Evolutionary conservation across 2,329 filamentous ascomycete species (phyloP).

Genomic region (Penicillium decumbens): DNA sequence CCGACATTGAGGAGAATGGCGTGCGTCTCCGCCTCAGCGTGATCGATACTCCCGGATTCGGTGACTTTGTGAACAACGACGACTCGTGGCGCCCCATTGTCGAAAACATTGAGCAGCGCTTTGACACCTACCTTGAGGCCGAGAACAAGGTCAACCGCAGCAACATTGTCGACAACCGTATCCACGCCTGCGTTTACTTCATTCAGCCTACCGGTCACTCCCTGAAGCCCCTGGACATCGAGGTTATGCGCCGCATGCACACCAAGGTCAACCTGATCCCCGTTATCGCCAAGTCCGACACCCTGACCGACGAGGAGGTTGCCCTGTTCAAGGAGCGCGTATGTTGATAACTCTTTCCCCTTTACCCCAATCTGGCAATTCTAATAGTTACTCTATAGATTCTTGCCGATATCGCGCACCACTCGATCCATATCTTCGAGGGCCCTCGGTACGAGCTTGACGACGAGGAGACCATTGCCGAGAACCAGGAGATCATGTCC

Average conservation of each 20-base stretch:
- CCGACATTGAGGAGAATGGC: constrained; percentile 96
- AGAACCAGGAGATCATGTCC: constrained; percentile 99
- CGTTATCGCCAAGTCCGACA: constrained; percentile 98
- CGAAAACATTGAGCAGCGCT: constrained; percentile 99
- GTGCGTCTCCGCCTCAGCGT: constrained; percentile 94
- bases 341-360: constrained; percentile 40
- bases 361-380: constrained; percentile 22
- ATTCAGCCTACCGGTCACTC: constrained; percentile 98
- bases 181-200: constrained; percentile 99
- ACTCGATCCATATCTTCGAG: constrained; percentile 98
- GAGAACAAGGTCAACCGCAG: constrained; percentile 99
- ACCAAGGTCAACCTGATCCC: constrained; percentile 99
- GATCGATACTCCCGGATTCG: constrained; percentile 95
- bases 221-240: constrained; percentile 95
- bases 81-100: constrained; percentile 99
- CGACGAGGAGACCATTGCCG: constrained; percentile 97
- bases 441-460: constrained; percentile 97
- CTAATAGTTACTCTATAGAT: constrained; percentile 57
- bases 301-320: constrained; percentile 95
- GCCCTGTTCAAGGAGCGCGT: constrained; percentile 91
- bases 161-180: constrained; percentile 99
- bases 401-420: constrained; percentile 90
- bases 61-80: constrained; percentile 99
- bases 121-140: constrained; percentile 95
- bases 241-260: constrained; percentile 98